A percentile compares a stretch with the other conserved stretches of the same genome.
Conservation (phyloP, 306 rosid genomes). For the Lotus japonicus region DNA sequence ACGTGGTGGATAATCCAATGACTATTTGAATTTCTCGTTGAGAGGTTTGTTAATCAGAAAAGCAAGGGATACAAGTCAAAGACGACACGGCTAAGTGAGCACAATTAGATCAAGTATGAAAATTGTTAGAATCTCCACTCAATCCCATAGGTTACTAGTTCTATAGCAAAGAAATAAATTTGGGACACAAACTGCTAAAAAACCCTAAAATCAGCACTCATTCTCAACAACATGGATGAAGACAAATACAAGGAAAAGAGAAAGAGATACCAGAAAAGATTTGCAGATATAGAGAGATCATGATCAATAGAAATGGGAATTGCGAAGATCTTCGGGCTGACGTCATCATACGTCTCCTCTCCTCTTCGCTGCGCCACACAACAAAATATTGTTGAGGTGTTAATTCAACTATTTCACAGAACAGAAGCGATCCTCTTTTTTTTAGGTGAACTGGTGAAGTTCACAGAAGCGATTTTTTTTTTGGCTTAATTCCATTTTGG, state of each 20-base stretch:
- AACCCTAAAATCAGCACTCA: not conserved
- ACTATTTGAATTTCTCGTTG: not conserved
- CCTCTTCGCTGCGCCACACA: constrained; percentile 9
- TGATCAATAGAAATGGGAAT: constrained; percentile 21
- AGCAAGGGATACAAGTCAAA: not conserved
- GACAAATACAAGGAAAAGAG: not conserved
- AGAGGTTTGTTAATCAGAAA: not conserved
- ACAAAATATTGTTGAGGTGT: too few relatives aligned
- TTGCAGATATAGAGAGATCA: constrained; percentile 37
- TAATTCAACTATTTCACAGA: not conserved
- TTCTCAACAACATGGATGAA: not conserved
- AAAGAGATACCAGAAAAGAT: constrained; percentile 34
- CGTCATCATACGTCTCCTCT: constrained; percentile 40
- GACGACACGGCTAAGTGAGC: not conserved
- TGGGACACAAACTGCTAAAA: too few relatives aligned
- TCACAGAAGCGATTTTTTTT: too few relatives aligned
- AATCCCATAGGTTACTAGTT: not conserved
- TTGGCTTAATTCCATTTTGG: too few relatives aligned
- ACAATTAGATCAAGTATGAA: not conserved
- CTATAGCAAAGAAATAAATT: too few relatives aligned
- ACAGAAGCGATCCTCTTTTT: too few relatives aligned
- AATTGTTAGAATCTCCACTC: not conserved
- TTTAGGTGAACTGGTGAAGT: too few relatives aligned
- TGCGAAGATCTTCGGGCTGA: constrained; percentile 39
- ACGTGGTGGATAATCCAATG: not conserved